Conservation (phyloP, 2,329 filamentous ascomycete genomes). For the Cylindrodendrum hubeiense region DNA sequence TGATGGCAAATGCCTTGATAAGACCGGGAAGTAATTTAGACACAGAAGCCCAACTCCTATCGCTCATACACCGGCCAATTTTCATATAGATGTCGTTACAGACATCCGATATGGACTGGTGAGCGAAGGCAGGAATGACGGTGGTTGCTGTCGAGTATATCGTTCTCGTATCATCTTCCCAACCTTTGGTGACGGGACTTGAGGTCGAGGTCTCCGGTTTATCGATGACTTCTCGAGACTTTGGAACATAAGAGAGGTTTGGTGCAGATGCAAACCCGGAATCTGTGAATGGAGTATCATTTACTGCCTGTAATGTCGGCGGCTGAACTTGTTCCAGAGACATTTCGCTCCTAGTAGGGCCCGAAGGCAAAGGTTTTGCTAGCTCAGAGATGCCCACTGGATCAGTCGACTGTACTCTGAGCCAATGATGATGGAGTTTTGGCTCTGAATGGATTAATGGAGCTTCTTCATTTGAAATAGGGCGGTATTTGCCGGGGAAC, state of each 20-base stretch:
- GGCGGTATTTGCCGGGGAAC: no score
- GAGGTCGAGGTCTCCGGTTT: neutral
- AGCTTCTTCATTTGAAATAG: no score
- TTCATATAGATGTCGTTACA: slow-evolving; percentile 3
- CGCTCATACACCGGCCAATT: neutral
- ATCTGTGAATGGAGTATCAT: neutral
- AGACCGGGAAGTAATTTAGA: neutral
- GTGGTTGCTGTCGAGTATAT: neutral
- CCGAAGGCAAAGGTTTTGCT: no score
- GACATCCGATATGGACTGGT: neutral
- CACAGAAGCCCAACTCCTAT: neutral
- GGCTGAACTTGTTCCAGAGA: no score
- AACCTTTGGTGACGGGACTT: no score
- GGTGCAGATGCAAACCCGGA: neutral
- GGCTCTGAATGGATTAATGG: no score
- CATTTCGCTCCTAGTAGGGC: no score
- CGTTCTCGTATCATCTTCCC: neutral
- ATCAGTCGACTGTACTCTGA: no score
- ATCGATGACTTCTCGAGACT: neutral
- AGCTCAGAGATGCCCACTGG: no score
- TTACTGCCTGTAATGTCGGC: no score
- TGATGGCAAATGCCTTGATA: slow-evolving; percentile 4
- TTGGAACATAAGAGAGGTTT: neutral
- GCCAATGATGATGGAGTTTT: no score
- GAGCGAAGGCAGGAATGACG: neutral